phyloP scores from a whole-genome alignment of 148 eudicot species.

The Silene conica region DNA sequence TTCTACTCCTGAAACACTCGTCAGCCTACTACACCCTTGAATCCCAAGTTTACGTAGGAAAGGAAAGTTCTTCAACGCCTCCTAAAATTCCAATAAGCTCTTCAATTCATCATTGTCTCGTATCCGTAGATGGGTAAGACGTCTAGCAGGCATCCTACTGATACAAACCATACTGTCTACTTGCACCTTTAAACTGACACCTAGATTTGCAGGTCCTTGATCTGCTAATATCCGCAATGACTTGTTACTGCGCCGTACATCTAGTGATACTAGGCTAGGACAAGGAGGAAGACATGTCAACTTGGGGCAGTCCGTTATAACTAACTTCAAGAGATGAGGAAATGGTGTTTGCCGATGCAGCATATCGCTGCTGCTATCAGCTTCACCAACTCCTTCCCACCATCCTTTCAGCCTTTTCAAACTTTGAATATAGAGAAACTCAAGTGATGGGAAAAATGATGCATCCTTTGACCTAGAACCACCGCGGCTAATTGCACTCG shows the following conservation, averaged over 20 bases:
- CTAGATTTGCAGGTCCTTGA: too few species aligned
- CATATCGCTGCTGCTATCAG: not conserved
- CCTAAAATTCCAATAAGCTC: constrained; percentile 1
- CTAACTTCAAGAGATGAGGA: not conserved
- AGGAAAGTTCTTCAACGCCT: constrained; percentile 1
- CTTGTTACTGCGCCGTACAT: not conserved
- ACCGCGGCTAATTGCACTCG: not conserved
- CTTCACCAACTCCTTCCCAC: constrained; percentile 6
- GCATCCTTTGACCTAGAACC: not conserved
- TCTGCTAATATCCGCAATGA: not conserved
- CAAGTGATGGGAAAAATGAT: constrained; percentile 22
- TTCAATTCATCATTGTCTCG: not conserved
- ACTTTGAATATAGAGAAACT: not conserved
- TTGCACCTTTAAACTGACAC: not conserved
- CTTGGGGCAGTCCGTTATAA: not conserved
- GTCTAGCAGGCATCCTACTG: not conserved
- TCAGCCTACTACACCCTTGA: not conserved
- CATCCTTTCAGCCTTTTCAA: constrained; percentile 18
- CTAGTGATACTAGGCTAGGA: constrained; percentile 2
- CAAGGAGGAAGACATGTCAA: constrained; percentile 10
- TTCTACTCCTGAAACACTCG: constrained; percentile 7
- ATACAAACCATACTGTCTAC: not conserved
- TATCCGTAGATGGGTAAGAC: not conserved
- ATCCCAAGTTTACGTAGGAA: not conserved
- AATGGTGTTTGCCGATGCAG: not conserved